A percentile compares a stretch with the other conserved stretches of the same genome.
Evolutionary conservation across 228 moss, liverwort and hornwort genomes (phyloP).

Genomic region (Sphagnum magellanicum): DNA sequence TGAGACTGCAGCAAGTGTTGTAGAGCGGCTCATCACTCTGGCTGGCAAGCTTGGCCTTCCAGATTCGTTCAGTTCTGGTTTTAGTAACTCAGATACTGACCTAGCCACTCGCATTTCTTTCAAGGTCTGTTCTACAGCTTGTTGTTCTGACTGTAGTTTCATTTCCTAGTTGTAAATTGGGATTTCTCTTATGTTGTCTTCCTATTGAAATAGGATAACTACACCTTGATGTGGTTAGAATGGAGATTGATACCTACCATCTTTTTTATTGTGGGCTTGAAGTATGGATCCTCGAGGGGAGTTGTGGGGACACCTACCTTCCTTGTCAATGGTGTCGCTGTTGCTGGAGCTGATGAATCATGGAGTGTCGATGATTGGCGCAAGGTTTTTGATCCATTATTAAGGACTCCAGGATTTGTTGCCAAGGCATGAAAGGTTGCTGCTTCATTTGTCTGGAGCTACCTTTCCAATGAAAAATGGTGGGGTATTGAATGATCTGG

Average conservation of each 20-base stretch:
- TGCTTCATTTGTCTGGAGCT: background rate
- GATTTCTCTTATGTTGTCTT: background rate
- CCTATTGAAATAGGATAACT: background rate
- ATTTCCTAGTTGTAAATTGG: background rate
- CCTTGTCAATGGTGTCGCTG: constrained; percentile 71
- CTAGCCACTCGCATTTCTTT: constrained; percentile 75
- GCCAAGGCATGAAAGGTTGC: constrained; percentile 14
- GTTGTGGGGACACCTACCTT: constrained; percentile 78
- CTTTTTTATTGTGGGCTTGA: constrained; percentile 6
- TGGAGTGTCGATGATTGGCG: constrained; percentile 73
- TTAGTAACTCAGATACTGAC: constrained; percentile 51
- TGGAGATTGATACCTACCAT: background rate
- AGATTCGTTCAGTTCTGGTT: constrained; percentile 45
- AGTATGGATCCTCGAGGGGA: constrained; percentile 93
- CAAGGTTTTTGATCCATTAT: constrained; percentile 67
- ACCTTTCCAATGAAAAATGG: no score
- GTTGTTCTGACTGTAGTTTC: background rate
- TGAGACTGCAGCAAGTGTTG: constrained; percentile 60
- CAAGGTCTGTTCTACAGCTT: constrained; percentile 42
- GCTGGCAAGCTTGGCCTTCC: constrained; percentile 63
- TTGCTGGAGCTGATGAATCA: constrained; percentile 65
- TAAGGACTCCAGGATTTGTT: constrained; percentile 22
- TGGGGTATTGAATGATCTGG: no score
- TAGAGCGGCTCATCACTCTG: constrained; percentile 55
- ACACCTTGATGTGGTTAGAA: background rate